phyloP scores from a whole-genome alignment of 2,329 filamentous ascomycete species.

The Zymoseptoria passerinii region DNA sequence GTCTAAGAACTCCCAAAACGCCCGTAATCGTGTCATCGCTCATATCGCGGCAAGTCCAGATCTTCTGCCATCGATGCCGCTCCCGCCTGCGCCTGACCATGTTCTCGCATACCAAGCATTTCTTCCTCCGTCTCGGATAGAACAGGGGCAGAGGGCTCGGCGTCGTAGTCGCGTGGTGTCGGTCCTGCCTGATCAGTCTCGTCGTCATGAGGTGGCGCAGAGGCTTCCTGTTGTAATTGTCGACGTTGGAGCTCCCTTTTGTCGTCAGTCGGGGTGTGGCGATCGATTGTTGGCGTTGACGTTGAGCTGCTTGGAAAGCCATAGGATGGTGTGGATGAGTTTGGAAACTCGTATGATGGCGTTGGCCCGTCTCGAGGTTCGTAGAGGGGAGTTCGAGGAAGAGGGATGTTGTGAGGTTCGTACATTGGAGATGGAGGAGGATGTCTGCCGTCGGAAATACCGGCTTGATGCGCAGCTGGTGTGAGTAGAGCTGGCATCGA shows the following conservation, averaged over 20 bases:
- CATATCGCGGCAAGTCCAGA: neutral
- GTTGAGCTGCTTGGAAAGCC: constrained; percentile 2
- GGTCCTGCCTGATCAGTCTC: constrained; percentile 3
- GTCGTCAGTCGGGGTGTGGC: constrained; percentile 49
- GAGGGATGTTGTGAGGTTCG: neutral
- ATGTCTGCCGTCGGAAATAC: neutral
- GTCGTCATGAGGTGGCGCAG: constrained; percentile 29
- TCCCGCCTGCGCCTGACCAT: neutral
- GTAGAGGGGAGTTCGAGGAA: constrained; percentile 1
- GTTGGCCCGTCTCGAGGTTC: neutral
- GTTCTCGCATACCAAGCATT: neutral
- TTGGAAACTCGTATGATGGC: constrained; percentile 4
- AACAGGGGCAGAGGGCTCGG: constrained; percentile 7
- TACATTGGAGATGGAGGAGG: constrained; percentile 10
- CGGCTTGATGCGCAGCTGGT: constrained; percentile 10
- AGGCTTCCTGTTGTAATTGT: constrained; percentile 34
- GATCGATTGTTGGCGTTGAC: neutral
- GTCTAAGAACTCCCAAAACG: neutral
- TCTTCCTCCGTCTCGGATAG: neutral
- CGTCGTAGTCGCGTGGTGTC: constrained; percentile 2
- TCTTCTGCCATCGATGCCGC: neutral
- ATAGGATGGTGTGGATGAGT: neutral
- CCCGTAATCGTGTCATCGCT: neutral
- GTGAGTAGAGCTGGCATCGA: constrained; percentile 16
- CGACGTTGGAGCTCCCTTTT: constrained; percentile 64